Conservation (phyloP, 2,329 filamentous ascomycete genomes). For the Whalleya microplaca region DNA sequence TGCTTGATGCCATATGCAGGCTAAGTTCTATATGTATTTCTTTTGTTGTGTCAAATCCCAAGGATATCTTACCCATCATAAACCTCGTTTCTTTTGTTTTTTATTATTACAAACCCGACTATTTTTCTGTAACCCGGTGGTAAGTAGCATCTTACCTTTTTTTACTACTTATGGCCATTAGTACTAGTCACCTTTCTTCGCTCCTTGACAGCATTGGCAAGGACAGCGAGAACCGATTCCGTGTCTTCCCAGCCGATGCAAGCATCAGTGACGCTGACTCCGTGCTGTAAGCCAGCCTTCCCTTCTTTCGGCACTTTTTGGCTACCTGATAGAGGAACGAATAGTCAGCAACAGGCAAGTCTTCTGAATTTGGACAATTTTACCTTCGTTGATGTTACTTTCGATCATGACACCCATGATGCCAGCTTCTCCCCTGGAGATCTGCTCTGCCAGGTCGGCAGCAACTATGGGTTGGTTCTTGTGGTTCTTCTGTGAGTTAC, state of each 20-base stretch:
- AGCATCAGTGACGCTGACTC: slow-evolving; percentile 95
- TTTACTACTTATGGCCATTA: slow-evolving; percentile 31
- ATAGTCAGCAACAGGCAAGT: slow-evolving; percentile 31
- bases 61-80: background rate
- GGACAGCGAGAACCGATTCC: slow-evolving; percentile 71
- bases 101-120: background rate
- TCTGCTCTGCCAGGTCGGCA: slow-evolving; percentile 78
- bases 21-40: background rate
- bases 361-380: slow-evolving; percentile 29
- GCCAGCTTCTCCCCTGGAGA: slow-evolving; percentile 77
- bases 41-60: slow-evolving; percentile 13
- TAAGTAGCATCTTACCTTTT: too few relatives aligned
- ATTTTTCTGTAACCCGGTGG: background rate
- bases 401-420: slow-evolving; percentile 99
- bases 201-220: slow-evolving; percentile 80
- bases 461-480: slow-evolving; percentile 97
- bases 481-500: slow-evolving; percentile 95
- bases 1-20: background rate
- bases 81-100: background rate
- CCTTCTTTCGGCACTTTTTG: slow-evolving; percentile 93
- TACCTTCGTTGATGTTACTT: slow-evolving; percentile 93
- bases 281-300: slow-evolving; percentile 83
- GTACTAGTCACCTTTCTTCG: slow-evolving; percentile 56
- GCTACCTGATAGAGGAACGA: slow-evolving; percentile 60
- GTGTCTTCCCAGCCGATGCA: slow-evolving; percentile 97